Percentiles rank a stretch among this genome's conserved stretches.
phyloP scores from a whole-genome alignment of 495 filamentous ascomycete genomes.

The Aspergillus avenaceus region DNA sequence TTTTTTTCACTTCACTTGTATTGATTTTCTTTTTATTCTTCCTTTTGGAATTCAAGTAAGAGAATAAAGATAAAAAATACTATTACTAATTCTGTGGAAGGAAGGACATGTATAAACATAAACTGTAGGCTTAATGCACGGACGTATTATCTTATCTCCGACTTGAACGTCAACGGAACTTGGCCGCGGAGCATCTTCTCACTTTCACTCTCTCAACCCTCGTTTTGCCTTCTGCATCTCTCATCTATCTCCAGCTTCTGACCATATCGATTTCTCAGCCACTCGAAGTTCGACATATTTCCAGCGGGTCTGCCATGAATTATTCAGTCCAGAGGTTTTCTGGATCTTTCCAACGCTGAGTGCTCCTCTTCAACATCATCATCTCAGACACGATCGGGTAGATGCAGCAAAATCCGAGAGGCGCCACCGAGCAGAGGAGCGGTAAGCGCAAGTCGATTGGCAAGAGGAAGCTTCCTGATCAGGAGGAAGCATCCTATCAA shows the following conservation, averaged over 20 bases:
- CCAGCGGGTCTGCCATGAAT: slow-evolving; percentile 13
- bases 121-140: background rate
- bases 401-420: slow-evolving; percentile 44
- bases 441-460: slow-evolving; percentile 46
- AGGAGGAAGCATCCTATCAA: slow-evolving; percentile 32
- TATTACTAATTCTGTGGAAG: too few relatives aligned
- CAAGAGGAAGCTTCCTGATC: slow-evolving; percentile 46
- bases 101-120: too few relatives aligned
- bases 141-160: slow-evolving; percentile 29
- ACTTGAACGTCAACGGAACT: slow-evolving; percentile 11
- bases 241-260: background rate
- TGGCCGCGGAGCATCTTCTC: slow-evolving; percentile 11
- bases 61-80: too few relatives aligned
- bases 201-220: background rate
- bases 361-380: slow-evolving; percentile 13
- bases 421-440: slow-evolving; percentile 42
- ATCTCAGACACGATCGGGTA: slow-evolving; percentile 38
- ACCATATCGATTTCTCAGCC: background rate
- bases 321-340: slow-evolving; percentile 5
- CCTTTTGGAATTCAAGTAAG: too few relatives aligned
- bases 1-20: too few relatives aligned
- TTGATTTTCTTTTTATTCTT: too few relatives aligned
- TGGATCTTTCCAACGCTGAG: slow-evolving; percentile 21
- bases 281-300: background rate
- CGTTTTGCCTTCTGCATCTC: background rate